Evolutionary conservation across 345 rosid species (phyloP), one percentile per base, ranked within the genome.

Genomic region (Clausena lansium): DNA sequence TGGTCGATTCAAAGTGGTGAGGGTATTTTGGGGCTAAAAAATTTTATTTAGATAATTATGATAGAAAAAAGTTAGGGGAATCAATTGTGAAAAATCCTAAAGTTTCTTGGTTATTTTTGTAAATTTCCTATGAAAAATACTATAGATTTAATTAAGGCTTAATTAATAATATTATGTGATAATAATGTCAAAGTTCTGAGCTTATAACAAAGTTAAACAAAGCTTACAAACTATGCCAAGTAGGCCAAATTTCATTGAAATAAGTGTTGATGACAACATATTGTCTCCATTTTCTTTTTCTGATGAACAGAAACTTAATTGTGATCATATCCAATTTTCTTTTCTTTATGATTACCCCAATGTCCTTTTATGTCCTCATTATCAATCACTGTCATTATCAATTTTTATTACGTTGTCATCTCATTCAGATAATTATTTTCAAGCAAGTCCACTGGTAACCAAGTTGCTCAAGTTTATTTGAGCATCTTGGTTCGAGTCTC

Each of bases 181-280:
- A 67, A 35, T n/a, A 13, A 58, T 77, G 67, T 77, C 36, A 75
- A 70, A 27, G 60, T 77, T 60, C 7, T 54, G 27, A 54, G 41
- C 35, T 45, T 4, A 4, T 74, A 6, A 47, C 7, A n/a, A 7
- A 58, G 59, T 3, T 38, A 1, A 45, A 75, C n/a, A 3, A 70
- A 27, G 74, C 60, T 20, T 4, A 30, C 24, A 39, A 57, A 4
- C 57, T 1, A 60, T 59, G 45, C 39, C 35, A 59, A 25, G 9
- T 36, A 14, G 9, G 67, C 59, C 63, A 61, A 61, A 61, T 7
- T 62, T 62, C 70, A 19, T 62, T 17, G 28, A 38, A 8, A 1
- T 27, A 57, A 55, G 8, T 47, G 47, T 22, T 50, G 28, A 81
- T 77, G 81, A 54, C 84, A 55, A 74, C 83, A 76, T 81, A 2